Evolutionary conservation across 352 stramenopile genomes (phyloP).

Genomic region (Phytopythium cucurbitacearum): DNA sequence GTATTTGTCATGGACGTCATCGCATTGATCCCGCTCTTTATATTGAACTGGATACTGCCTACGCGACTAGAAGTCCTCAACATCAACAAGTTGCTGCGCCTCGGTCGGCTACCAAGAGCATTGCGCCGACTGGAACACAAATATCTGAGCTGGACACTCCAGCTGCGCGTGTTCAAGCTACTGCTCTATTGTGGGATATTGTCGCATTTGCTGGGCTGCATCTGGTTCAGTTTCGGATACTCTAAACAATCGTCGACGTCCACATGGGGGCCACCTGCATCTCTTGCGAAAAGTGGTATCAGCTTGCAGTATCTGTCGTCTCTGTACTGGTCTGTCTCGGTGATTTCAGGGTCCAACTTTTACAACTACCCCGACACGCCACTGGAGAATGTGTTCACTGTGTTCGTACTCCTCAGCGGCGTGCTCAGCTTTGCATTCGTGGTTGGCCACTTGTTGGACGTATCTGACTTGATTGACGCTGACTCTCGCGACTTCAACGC

Average conservation of each 20-base stretch:
- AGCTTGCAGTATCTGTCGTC: conserved; percentile 30
- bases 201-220: conserved; percentile 41
- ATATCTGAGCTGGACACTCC: conserved; percentile 34
- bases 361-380: conserved; percentile 35
- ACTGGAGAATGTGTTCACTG: conserved; percentile 38
- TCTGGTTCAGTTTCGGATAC: conserved; percentile 57
- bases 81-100: conserved; percentile 49
- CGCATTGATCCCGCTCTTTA: conserved; percentile 36
- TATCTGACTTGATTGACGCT: conserved; percentile 44
- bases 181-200: conserved; percentile 43
- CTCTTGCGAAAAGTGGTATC: conserved; percentile 1
- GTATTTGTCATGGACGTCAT: conserved; percentile 27
- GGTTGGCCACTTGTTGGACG: conserved; percentile 56
- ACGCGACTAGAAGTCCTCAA: conserved; percentile 30
- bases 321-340: conserved; percentile 55
- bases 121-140: conserved; percentile 33
- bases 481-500: conserved; percentile 51
- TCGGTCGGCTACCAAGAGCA: conserved; percentile 15
- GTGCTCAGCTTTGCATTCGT: conserved; percentile 51
- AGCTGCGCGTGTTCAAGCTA: conserved; percentile 42
- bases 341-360: conserved; percentile 47
- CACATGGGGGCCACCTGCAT: conserved; percentile 9
- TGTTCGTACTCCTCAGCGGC: conserved; percentile 33
- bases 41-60: conserved; percentile 38
- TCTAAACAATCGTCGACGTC: neutral